Evolutionary conservation across 805 yeast genomes (phyloP).

Genomic region (Cyberlindnera suaveolens): DNA sequence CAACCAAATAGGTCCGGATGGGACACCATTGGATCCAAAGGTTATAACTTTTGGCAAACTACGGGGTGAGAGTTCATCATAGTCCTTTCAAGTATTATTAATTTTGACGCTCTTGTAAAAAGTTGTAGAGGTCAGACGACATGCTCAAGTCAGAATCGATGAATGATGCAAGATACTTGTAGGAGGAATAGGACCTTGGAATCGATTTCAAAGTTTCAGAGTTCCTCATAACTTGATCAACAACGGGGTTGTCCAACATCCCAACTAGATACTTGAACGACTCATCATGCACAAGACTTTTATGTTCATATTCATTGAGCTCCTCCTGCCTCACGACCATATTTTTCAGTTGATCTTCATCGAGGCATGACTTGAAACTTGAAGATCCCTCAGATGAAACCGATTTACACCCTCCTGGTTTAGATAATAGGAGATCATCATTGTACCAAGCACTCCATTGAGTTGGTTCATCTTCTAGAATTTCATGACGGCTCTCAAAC

Average conservation of each 20-base stretch:
- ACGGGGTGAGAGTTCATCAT: neutral
- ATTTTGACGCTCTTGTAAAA: constrained; percentile 7
- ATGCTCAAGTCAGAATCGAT: constrained; percentile 24
- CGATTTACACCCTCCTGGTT: neutral
- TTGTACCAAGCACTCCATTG: too few species aligned
- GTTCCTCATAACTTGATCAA: constrained; percentile 4
- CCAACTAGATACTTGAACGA: constrained; percentile 41
- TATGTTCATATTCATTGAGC: neutral
- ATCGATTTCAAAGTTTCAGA: constrained; percentile 15
- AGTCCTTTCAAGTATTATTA: neutral
- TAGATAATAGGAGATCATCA: too few species aligned
- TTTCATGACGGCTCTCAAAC: too few species aligned
- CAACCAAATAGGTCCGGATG: constrained; percentile 57
- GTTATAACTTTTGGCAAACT: constrained; percentile 40
- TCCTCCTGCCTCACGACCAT: neutral
- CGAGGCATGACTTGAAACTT: constrained; percentile 21
- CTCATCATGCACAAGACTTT: constrained; percentile 25
- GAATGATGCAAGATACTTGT: constrained; percentile 29
- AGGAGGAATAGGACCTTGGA: constrained; percentile 29
- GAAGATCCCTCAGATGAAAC: constrained; percentile 5
- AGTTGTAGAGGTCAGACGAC: constrained; percentile 14
- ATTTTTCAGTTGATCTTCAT: constrained; percentile 5
- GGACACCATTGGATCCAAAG: constrained; percentile 62
- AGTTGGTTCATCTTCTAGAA: too few species aligned
- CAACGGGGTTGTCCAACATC: constrained; percentile 24